These are phyloP conservation scores for California macrophylla DNA, from an alignment of 441 rosid genomes.

Conservation along the genomic window DNA sequence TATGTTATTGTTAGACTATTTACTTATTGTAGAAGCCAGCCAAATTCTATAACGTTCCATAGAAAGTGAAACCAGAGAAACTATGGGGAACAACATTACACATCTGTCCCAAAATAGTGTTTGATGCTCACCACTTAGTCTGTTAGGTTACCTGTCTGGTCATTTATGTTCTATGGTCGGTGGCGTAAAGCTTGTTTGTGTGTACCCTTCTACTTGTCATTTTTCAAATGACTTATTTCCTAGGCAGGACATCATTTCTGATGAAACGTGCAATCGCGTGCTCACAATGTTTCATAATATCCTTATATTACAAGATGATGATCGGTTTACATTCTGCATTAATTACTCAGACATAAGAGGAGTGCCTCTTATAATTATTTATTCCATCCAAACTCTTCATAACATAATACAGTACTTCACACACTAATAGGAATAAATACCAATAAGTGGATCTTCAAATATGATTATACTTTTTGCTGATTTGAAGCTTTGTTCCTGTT, in stretches of 20 bases:
- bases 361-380: conserved; percentile 25
- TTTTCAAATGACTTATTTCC: background rate
- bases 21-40: background rate
- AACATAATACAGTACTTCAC: conserved; percentile 17
- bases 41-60: background rate
- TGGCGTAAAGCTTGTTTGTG: background rate
- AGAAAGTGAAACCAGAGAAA: background rate
- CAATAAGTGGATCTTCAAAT: conserved; percentile 15
- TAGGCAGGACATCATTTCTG: background rate
- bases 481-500: conserved; percentile 10
- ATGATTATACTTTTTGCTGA: conserved; percentile 10
- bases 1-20: background rate
- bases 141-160: background rate
- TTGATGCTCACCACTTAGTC: background rate
- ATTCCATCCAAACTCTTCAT: conserved; percentile 15
- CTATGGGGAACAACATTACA: background rate
- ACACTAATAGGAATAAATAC: conserved; percentile 14
- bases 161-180: background rate
- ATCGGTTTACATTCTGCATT: conserved; percentile 9
- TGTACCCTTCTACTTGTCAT: background rate
- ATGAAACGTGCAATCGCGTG: background rate
- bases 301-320: background rate
- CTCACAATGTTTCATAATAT: background rate
- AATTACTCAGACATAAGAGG: conserved; percentile 17
- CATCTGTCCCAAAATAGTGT: background rate